Conservation (phyloP, 176 grass and related monocot genomes). For the barley (Hordeum vulgare) region DNA sequence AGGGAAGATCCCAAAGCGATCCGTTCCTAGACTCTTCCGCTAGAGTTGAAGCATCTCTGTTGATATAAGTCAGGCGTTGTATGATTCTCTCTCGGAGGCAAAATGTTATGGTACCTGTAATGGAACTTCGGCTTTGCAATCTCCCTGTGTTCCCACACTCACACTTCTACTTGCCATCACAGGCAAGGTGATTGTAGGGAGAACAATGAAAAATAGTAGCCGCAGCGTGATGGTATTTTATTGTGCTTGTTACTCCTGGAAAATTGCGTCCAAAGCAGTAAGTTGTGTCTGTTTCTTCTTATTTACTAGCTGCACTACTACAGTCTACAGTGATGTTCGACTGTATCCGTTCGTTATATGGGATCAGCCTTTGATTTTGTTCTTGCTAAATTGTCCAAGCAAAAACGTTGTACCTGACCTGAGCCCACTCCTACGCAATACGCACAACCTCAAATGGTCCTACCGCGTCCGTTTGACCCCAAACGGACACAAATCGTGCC, state of each 20-base stretch:
- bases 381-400: not conserved
- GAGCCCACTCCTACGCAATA: no score
- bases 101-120: not conserved
- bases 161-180: not conserved
- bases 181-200: not conserved
- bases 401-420: not conserved
- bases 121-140: not conserved
- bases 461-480: no score
- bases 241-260: not conserved
- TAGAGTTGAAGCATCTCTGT: conserved; percentile 28
- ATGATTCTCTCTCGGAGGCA: not conserved
- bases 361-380: not conserved
- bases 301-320: not conserved
- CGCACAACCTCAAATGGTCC: no score
- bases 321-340: not conserved
- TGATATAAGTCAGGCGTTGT: not conserved
- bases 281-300: not conserved
- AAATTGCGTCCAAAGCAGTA: not conserved
- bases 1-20: conserved; percentile 61
- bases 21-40: conserved; percentile 73
- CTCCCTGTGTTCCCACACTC: not conserved
- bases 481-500: no score
- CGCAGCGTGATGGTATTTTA: not conserved
- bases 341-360: not conserved
- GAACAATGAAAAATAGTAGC: not conserved